These are phyloP conservation scores for Echeveria elegans DNA, from an alignment of 164 flowering plant genomes.

Conservation along the genomic window DNA sequence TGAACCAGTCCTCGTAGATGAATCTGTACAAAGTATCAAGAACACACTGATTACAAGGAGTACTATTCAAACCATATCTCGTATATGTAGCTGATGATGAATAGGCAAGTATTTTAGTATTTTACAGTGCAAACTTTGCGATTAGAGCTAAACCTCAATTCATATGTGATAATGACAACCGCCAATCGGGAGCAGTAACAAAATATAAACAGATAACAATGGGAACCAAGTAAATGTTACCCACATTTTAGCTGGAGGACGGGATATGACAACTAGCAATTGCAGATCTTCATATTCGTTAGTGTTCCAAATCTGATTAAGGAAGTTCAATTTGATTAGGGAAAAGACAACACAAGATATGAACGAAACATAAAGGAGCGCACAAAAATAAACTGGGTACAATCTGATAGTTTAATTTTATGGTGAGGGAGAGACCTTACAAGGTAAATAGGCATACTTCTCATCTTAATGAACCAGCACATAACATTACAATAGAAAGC, in stretches of 20 bases:
- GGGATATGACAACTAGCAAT: constrained; percentile 69
- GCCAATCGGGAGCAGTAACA: neutral
- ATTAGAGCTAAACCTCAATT: neutral
- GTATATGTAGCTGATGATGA: neutral
- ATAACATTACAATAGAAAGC: neutral
- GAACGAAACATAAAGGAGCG: neutral
- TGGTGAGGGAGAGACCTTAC: neutral
- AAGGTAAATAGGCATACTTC: neutral
- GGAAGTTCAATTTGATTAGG: neutral
- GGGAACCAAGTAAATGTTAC: constrained; percentile 14
- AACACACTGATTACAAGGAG: too few species aligned
- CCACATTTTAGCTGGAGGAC: constrained; percentile 91
- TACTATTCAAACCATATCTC: neutral
- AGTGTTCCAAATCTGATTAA: constrained; percentile 67
- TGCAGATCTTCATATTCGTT: constrained; percentile 71
- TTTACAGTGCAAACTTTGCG: neutral
- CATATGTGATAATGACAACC: neutral
- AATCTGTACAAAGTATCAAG: constrained; percentile 40
- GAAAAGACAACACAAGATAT: neutral
- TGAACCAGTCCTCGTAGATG: constrained; percentile 69
- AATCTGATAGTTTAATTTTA: neutral
- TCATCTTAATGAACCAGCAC: neutral
- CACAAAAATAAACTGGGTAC: neutral
- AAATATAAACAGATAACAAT: neutral
- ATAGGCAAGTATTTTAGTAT: neutral